Evolutionary conservation across 2,329 filamentous ascomycete genomes (phyloP).

Genomic region (Lasiodiplodia sp.): DNA sequence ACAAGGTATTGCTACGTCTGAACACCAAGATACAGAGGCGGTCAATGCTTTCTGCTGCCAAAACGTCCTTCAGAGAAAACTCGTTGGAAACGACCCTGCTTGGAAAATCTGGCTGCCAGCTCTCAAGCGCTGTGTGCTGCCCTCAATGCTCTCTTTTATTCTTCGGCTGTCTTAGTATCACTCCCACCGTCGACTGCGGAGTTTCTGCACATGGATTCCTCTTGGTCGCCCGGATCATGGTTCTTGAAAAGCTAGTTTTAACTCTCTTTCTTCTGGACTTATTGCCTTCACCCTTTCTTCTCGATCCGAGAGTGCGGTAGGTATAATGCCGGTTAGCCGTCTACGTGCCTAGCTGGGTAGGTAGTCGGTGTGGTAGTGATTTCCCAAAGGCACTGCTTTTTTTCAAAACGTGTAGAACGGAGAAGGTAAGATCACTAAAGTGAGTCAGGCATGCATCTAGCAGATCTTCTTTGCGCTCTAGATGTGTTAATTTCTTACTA

Average conservation of each 20-base stretch:
- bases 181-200: background rate
- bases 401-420: background rate
- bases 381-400: background rate
- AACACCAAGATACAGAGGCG: background rate
- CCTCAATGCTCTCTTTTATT: background rate
- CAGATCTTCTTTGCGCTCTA: slow-evolving; percentile 2
- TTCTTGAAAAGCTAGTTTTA: slow-evolving; percentile 2
- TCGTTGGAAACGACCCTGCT: background rate
- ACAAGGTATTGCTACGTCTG: slow-evolving; percentile 26
- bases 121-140: slow-evolving; percentile 12
- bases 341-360: slow-evolving; percentile 20
- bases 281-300: background rate
- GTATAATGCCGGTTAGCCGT: slow-evolving; percentile 17
- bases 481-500: slow-evolving; percentile 20
- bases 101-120: slow-evolving; percentile 5
- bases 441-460: slow-evolving; percentile 22
- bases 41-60: slow-evolving; percentile 9
- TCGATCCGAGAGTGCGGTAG: slow-evolving; percentile 6
- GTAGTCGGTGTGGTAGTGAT: slow-evolving; percentile 4
- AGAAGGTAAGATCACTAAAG: slow-evolving; percentile 25
- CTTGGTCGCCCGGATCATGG: background rate
- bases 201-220: background rate
- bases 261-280: background rate
- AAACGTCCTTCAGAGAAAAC: background rate
- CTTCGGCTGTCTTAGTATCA: slow-evolving; percentile 16